A percentile compares a stretch with the other conserved stretches of the same genome.
Evolutionary conservation across 768 basidiomycete species (phyloP).

Genomic region (Podaxis sp.): DNA sequence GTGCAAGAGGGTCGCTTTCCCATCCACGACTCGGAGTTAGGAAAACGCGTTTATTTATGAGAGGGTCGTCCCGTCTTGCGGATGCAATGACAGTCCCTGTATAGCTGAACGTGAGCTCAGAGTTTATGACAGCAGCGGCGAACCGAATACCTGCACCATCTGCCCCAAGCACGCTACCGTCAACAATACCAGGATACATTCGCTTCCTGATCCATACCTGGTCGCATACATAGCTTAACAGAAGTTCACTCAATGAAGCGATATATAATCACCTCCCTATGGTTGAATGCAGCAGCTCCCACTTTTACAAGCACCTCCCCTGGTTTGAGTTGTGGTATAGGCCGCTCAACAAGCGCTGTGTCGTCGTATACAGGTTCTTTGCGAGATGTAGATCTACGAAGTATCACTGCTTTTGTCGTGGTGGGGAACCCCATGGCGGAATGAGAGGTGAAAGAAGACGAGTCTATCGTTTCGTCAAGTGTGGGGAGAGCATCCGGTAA

Average conservation of each 20-base stretch:
- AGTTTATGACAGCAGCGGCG: not conserved
- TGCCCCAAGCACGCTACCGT: constrained; percentile 63
- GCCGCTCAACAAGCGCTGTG: constrained; percentile 48
- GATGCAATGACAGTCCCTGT: constrained; percentile 66
- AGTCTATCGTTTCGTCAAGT: not conserved
- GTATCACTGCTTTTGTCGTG: not conserved
- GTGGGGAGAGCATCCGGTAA: not conserved
- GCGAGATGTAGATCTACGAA: not conserved
- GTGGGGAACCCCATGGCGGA: not conserved
- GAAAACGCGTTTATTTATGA: constrained; percentile 69
- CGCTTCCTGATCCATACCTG: constrained; percentile 78
- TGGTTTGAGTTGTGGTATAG: constrained; percentile 48
- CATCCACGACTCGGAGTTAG: constrained; percentile 79
- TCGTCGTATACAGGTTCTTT: constrained; percentile 36
- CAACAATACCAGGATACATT: constrained; percentile 60
- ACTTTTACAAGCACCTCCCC: constrained; percentile 70
- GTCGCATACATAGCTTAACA: not conserved
- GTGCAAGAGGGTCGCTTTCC: constrained; percentile 61
- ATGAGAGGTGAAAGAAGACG: not conserved
- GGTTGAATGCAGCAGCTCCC: constrained; percentile 74
- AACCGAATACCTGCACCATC: constrained; percentile 65
- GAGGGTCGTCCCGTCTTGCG: constrained; percentile 48
- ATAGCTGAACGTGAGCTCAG: not conserved
- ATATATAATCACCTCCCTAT: constrained; percentile 55
- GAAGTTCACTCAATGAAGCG: not conserved